Evolutionary conservation across 1,284 basidiomycete species (phyloP), one percentile per base, ranked within the genome.

Genomic region (Sporisorium graminicola): DNA sequence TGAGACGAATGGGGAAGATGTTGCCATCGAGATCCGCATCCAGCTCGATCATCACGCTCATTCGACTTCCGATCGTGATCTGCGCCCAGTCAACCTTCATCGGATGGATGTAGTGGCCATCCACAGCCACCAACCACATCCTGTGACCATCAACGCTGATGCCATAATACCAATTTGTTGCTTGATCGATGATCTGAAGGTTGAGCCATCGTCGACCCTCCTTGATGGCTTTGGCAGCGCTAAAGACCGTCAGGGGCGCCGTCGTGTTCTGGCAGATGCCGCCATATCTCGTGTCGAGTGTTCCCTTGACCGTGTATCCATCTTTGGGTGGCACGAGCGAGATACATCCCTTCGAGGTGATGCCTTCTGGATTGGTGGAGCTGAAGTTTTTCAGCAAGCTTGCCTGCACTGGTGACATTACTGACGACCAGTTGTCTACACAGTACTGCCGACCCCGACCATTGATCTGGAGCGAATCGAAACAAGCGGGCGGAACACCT

Each of bases 31-130:
- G 52, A 16, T 50, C 53, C 10, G 55, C 31, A 29, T 78, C 53
- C 5, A 78, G 65, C 64, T 78, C 65, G n/a, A 78, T 37, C 77
- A 78, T 78, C 27, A 78, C 50, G 53, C 73, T 76, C 9, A 78
- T 27, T 1, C 77, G 53, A 33, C 73, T 67, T 0, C 77, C 77
- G 22, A 78, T 78, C 1, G 77, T 78, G 57, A 78, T 63, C 60
- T 78, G 77, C 14, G 73, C 69, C 26, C 43, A 63, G 26, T 78
- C 68, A 12, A 78, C 67, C 5, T 53, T 37, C 67, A 74, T 52
- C 20, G 76, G 72, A 51, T 74, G 44, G 16, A 78, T 59, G 43
- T 78, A 78, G 29, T 68, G 65, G 1, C 77, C 77, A 18, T 78
- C 77, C 0, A 78, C 77, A 14, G 77, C 73, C 10, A 76, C 69